Base-by-base conservation (phyloP, 1,284 basidiomycete genomes). In the Taiwanofungus camphoratus region DNA sequence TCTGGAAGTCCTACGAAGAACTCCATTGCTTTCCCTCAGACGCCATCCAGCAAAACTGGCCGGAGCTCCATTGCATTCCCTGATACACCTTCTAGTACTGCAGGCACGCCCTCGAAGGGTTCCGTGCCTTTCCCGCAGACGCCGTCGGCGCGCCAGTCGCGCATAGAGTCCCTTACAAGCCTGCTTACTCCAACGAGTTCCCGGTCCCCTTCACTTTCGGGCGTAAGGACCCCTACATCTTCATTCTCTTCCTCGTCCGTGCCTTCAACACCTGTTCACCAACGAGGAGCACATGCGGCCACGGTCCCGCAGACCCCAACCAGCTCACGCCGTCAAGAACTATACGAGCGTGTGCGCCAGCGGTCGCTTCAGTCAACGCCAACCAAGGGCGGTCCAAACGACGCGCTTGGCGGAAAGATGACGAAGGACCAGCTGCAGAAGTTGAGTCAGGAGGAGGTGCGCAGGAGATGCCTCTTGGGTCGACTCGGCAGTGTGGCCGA, bases 401-500 rank as follows among this genome's bases (percentile, higher is more conserved):
- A n/a, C n/a, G 65, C 61, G 34, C 64, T 67, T 34, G 63, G 45
- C 6, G 45, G 53, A 4, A 75, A 65, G 44, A 63, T 85, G 53
- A 75, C 74, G 23, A 75, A 69, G 48, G 83, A 86, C 42, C 75
- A 85, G 53, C 69, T 89, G 46, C 59, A 80, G 35, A 84, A 81
- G 59, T 65, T 87, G 39, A 70, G 78, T 29, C 83, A 87, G 56
- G 86, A 87, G 44, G 85, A 86, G 56, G 76, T 82, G 63, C 73
- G 85, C 44, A 71, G 82, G 42, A 70, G 82, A 30, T 86, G 84
- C 53, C 60, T 88, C 15, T 69, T 90, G 7, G 86, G 86, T 41
- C 76, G 86, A n/a, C 72, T 90, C 8, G 72, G 74, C 22, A 79
- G 82, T 11, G 73, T 89, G 16, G 87, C 86, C n/a, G 86, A 89